Evolutionary conservation across 768 basidiomycete genomes (phyloP).

Genomic region (Pisolithus marmoratus): DNA sequence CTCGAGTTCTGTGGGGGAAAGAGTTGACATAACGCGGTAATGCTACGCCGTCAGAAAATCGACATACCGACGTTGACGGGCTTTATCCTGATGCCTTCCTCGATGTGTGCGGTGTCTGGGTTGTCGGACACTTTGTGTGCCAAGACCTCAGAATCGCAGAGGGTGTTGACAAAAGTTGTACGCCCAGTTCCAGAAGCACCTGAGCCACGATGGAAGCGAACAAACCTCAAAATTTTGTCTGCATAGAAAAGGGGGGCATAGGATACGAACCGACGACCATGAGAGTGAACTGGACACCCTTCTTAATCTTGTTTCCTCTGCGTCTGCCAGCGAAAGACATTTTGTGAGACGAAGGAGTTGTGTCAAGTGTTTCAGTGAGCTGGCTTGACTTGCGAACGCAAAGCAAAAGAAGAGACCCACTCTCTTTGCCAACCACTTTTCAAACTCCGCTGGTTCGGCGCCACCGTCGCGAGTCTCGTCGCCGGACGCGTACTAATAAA

Average conservation of each 20-base stretch:
- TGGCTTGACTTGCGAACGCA: slow-evolving; percentile 25
- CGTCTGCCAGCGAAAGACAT: slow-evolving; percentile 87
- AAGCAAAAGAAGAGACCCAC: slow-evolving; percentile 26
- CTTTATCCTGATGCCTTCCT: slow-evolving; percentile 92
- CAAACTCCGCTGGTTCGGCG: slow-evolving; percentile 28
- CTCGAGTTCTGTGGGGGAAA: slow-evolving; percentile 71
- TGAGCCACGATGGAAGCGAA: slow-evolving; percentile 26
- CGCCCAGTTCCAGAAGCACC: slow-evolving; percentile 97
- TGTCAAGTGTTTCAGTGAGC: slow-evolving; percentile 11
- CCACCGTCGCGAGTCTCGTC: slow-evolving; percentile 28
- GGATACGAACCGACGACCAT: slow-evolving; percentile 89
- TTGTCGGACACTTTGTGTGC: slow-evolving; percentile 80
- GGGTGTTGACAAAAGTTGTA: slow-evolving; percentile 98
- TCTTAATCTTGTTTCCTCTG: slow-evolving; percentile 94
- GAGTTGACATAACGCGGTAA: not conserved
- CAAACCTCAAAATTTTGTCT: not conserved
- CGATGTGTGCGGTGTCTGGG: slow-evolving; percentile 87
- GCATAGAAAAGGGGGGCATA: not conserved
- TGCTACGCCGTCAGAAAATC: not conserved
- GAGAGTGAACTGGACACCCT: slow-evolving; percentile 96
- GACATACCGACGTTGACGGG: slow-evolving; percentile 81
- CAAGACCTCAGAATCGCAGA: slow-evolving; percentile 93
- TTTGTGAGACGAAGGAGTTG: slow-evolving; percentile 20
- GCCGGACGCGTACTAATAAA: slow-evolving; percentile 6
- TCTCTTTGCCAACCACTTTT: slow-evolving; percentile 24